Evolutionary conservation across 352 stramenopile genomes (phyloP).

Genomic region (Achlya hypogyna): DNA sequence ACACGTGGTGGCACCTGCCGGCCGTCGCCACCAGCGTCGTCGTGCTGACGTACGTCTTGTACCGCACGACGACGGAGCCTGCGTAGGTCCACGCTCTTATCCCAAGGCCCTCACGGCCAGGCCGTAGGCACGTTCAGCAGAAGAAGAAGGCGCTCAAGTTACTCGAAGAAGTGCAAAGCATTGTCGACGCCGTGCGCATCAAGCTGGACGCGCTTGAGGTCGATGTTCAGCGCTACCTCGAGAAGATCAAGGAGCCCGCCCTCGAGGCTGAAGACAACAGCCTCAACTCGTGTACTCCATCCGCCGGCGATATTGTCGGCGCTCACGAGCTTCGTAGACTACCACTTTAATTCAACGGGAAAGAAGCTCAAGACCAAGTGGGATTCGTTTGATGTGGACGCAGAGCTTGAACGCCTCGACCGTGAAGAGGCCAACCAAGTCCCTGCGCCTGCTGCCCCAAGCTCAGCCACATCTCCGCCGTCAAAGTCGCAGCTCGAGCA

Average conservation of each 20-base stretch:
- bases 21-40: not conserved
- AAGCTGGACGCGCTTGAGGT: slow-evolving; percentile 50
- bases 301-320: not conserved
- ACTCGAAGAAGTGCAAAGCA: slow-evolving; percentile 58
- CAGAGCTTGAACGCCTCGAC: slow-evolving; percentile 60
- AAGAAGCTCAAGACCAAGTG: slow-evolving; percentile 85
- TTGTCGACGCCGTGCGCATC: slow-evolving; percentile 52
- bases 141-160: slow-evolving; percentile 49
- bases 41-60: not conserved
- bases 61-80: slow-evolving; percentile 6
- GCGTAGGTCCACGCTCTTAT: not conserved
- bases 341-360: slow-evolving; percentile 76
- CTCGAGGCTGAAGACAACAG: not conserved
- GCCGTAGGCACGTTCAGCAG: slow-evolving; percentile 28
- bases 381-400: slow-evolving; percentile 73
- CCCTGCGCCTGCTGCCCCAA: not conserved
- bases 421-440: slow-evolving; percentile 30
- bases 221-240: slow-evolving; percentile 22
- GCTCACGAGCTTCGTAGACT: slow-evolving; percentile 35
- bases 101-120: not conserved
- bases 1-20: slow-evolving; percentile 15
- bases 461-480: not conserved
- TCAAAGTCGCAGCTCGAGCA: not conserved
- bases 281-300: not conserved
- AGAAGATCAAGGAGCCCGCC: slow-evolving; percentile 22